Evolutionary conservation across 371 early-diverging fungal species (phyloP).

Genomic region (Conidiobolus coronatus): DNA sequence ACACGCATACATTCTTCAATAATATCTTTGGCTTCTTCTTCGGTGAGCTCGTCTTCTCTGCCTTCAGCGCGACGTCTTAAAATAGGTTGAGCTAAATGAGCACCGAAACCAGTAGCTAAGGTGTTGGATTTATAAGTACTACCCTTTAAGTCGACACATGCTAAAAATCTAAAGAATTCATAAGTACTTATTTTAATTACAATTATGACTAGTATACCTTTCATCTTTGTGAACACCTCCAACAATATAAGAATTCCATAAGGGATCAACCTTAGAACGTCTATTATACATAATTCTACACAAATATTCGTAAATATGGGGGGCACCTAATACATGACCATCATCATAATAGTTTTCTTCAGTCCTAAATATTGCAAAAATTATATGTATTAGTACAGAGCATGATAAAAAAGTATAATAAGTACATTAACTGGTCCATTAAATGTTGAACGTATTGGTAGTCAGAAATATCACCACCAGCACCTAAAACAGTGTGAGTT

Average conservation of each 20-base stretch:
- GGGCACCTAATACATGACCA: constrained; percentile 63
- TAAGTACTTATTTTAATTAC: constrained; percentile 1
- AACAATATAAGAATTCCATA: constrained; percentile 88
- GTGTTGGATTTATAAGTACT: constrained; percentile 81
- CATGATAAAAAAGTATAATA: constrained; percentile 1
- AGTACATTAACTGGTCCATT: constrained; percentile 63
- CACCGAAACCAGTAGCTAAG: constrained; percentile 95
- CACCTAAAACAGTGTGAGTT: constrained; percentile 66
- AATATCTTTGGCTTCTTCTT: constrained; percentile 78
- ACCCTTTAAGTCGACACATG: constrained; percentile 88
- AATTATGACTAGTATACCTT: constrained; percentile 10
- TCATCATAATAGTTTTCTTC: constrained; percentile 74
- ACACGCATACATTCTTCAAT: constrained; percentile 85
- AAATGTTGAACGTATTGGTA: constrained; percentile 74
- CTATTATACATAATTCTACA: constrained; percentile 85
- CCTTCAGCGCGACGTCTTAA: constrained; percentile 81
- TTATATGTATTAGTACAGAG: background rate
- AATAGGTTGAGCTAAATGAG: constrained; percentile 87
- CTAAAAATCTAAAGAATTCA: constrained; percentile 47
- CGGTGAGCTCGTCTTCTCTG: constrained; percentile 58
- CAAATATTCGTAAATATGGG: constrained; percentile 74
- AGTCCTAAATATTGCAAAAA: constrained; percentile 38
- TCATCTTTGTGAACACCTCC: constrained; percentile 69
- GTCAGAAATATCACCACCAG: constrained; percentile 90
- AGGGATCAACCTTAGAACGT: constrained; percentile 79